Evolutionary conservation across 192 early-diverging fungal genomes (phyloP).

Genomic region (Helicostylum pulchrum): DNA sequence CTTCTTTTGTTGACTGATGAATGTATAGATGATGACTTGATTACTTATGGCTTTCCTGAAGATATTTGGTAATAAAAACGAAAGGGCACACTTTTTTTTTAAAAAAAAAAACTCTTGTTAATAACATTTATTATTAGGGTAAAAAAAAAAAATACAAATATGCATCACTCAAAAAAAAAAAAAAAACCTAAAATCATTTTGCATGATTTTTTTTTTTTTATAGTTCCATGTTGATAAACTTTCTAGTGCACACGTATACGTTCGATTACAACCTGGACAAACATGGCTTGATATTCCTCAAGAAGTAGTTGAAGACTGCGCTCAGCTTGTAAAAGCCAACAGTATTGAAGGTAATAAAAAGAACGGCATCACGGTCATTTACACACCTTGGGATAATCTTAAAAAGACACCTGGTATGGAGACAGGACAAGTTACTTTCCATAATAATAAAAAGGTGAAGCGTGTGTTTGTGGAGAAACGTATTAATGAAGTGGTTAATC

Average conservation of each 20-base stretch:
- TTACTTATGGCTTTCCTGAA: slow-evolving; percentile 91
- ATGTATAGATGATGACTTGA: slow-evolving; percentile 79
- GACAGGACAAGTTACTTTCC: slow-evolving; percentile 93
- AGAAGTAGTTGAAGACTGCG: slow-evolving; percentile 75
- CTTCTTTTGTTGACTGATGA: slow-evolving; percentile 5
- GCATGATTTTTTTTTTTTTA: too few species aligned
- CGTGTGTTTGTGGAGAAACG: slow-evolving; percentile 73
- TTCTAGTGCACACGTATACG: slow-evolving; percentile 95
- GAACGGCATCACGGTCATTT: slow-evolving; percentile 86
- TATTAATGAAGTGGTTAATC: slow-evolving; percentile 83
- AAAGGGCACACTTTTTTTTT: not conserved
- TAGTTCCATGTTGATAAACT: slow-evolving; percentile 99
- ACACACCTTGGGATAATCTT: slow-evolving; percentile 89
- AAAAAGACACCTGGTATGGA: slow-evolving; percentile 94
- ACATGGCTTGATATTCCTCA: slow-evolving; percentile 82
- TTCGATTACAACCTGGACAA: slow-evolving; percentile 65
- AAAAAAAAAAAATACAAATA: not conserved
- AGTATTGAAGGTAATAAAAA: slow-evolving; percentile 96
- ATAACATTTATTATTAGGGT: slow-evolving; percentile 10
- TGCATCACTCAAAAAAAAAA: not conserved
- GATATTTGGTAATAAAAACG: slow-evolving; percentile 73
- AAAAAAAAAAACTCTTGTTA: not conserved
- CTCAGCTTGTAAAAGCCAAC: slow-evolving; percentile 96
- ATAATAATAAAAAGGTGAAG: slow-evolving; percentile 73
- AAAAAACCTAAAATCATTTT: not conserved